Base-by-base conservation (phyloP, 495 filamentous ascomycete species). In the Talaromyces thailandensis region DNA sequence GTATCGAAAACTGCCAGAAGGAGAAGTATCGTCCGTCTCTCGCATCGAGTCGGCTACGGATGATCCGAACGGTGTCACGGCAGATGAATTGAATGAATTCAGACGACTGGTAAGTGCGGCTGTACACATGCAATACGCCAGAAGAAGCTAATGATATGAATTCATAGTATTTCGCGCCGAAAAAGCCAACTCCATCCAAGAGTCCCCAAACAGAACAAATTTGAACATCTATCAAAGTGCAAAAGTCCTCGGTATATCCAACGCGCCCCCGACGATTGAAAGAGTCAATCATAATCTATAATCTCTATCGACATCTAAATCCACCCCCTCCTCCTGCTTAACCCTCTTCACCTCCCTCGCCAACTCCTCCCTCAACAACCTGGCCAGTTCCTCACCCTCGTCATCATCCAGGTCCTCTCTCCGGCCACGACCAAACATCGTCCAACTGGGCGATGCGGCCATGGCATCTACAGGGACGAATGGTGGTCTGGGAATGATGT, bases 321-420 rank as follows among this genome's bases (percentile, higher is more conserved):
- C 75, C 66, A 85, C 59, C 31, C 73, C 73, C 66, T 81, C 73
- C 12, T 74, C 70, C 58, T 64, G 66, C 62, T 72, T 70, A 57
- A 80, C 69, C 64, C 81, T 81, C 65, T 71, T 72, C 25, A 84
- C 71, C 69, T 74, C 86, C 73, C 66, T 75, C 67, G 76, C 80
- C 64, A 96, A 66, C 68, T 81, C 79, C 63, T 68, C 71, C 66
- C 92, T 81, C 65, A 97, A 77, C 68, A 76, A 73, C 63, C 64
- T 72, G 7, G 88, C 88, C 63, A 96, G 67, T 59, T 65, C 75
- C 55, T 68, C 87, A 29, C 80, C 92, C 66, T 95, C 92, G 7
- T 91, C 91, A 66, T 96, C 92, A 69, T 96, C 92, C 63, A 96
- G 72, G 53, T 96, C 93, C 48, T 88, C 85, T 70, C 93, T 79